Conservation (phyloP, 2,329 filamentous ascomycete genomes). For the Fusarium caatingaense region DNA sequence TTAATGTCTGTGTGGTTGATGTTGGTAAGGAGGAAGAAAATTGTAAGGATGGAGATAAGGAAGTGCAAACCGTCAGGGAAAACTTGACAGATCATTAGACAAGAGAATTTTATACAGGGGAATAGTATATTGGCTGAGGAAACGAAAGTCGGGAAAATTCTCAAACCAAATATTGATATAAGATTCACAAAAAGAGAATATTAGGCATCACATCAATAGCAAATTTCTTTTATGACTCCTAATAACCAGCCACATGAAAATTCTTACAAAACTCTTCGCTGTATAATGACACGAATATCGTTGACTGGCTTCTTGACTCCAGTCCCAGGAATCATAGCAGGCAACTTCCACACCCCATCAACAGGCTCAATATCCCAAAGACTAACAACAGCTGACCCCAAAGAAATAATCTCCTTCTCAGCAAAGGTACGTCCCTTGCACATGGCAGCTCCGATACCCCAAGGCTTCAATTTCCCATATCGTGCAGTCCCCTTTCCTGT, state of each 20-base stretch:
- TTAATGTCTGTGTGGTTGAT: neutral
- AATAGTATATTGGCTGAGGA: neutral
- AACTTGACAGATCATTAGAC: neutral
- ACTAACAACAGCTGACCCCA: slow-evolving; percentile 27
- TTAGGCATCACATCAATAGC: neutral
- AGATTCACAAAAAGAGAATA: too few relatives aligned
- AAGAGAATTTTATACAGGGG: neutral
- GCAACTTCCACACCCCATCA: slow-evolving; percentile 22
- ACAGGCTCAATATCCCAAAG: slow-evolving; percentile 34
- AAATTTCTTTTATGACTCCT: neutral
- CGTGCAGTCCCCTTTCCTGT: slow-evolving; percentile 20
- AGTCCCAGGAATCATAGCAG: slow-evolving; percentile 25
- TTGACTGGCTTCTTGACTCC: slow-evolving; percentile 26
- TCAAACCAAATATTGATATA: too few relatives aligned
- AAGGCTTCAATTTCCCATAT: slow-evolving; percentile 41
- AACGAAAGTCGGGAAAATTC: neutral
- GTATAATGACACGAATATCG: slow-evolving; percentile 38
- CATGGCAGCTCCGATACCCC: slow-evolving; percentile 38
- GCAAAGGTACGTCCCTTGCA: slow-evolving; percentile 45
- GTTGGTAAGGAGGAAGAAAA: neutral
- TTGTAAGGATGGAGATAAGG: neutral
- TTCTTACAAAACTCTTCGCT: neutral
- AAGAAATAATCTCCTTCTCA: slow-evolving; percentile 39
- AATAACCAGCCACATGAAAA: neutral
- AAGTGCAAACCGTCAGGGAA: neutral